These are phyloP conservation scores for Entamoeba dispar DNA, from an alignment of 208 protist species.

Conservation along the genomic window DNA sequence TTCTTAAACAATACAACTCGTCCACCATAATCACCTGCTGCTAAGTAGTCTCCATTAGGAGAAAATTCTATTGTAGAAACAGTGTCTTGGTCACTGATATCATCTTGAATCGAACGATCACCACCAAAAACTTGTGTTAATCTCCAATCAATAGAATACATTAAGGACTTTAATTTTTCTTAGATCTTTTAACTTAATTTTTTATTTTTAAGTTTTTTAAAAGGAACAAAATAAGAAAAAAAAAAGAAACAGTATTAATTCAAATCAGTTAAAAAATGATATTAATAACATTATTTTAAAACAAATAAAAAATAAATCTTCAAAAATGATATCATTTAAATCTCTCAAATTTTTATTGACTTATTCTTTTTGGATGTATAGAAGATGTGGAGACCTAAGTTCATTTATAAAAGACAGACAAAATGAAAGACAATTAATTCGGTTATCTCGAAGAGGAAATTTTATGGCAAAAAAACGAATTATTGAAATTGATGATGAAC, in stretches of 20 bases:
- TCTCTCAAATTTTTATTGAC: no score
- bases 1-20: slow-evolving; percentile 52
- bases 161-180: not conserved
- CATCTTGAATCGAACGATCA: not conserved
- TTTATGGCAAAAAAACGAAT: not conserved
- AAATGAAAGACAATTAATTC: not conserved
- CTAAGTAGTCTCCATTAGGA: slow-evolving; percentile 53
- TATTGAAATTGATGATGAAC: not conserved
- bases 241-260: no score
- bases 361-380: no score
- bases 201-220: no score
- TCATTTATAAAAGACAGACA: not conserved
- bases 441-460: not conserved
- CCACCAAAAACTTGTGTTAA: not conserved
- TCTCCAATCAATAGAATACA: not conserved
- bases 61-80: slow-evolving; percentile 57
- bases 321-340: no score
- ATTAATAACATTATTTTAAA: no score
- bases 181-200: not conserved
- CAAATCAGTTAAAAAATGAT: no score
- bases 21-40: slow-evolving; percentile 59
- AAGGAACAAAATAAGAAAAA: no score
- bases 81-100: not conserved
- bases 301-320: no score
- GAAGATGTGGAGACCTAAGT: no score